Percentiles rank a stretch among this genome's conserved stretches.
Conservation (phyloP, 192 early-diverging fungal species). For the Coemansia sp. region DNA sequence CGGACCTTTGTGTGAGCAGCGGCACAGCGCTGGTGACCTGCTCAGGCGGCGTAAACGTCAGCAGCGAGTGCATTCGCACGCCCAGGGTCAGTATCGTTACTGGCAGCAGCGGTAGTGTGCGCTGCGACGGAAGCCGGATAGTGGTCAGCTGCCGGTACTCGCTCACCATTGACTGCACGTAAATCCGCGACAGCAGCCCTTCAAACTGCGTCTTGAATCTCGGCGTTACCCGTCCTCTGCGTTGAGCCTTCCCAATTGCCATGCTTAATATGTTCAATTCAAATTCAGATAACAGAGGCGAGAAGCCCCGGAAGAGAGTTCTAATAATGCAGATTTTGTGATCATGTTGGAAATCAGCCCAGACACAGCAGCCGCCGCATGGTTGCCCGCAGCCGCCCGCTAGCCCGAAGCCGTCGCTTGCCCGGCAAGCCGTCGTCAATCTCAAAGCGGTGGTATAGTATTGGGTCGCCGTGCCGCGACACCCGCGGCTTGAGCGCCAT, state of each 20-base stretch:
- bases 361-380: slow-evolving; percentile 23
- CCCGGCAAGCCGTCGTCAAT: slow-evolving; percentile 5
- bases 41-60: slow-evolving; percentile 36
- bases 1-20: slow-evolving; percentile 10
- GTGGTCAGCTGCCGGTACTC: slow-evolving; percentile 40
- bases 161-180: slow-evolving; percentile 31
- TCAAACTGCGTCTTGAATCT: slow-evolving; percentile 14
- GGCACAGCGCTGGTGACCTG: slow-evolving; percentile 34
- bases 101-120: slow-evolving; percentile 25
- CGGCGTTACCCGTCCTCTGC: slow-evolving; percentile 17
- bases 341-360: not conserved
- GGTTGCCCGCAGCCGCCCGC: not conserved
- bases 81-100: slow-evolving; percentile 32
- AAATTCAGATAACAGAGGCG: no score
- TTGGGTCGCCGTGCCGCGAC: slow-evolving; percentile 48
- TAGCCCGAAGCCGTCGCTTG: not conserved
- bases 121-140: slow-evolving; percentile 21
- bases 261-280: no score
- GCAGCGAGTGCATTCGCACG: slow-evolving; percentile 36
- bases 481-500: not conserved
- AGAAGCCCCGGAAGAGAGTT: no score
- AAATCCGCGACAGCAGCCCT: slow-evolving; percentile 26
- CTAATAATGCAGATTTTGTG: no score
- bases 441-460: slow-evolving; percentile 25
- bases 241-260: no score